These are phyloP conservation scores for Rhizophora mangle DNA, from an alignment of 345 rosid species.

Conservation along the genomic window DNA sequence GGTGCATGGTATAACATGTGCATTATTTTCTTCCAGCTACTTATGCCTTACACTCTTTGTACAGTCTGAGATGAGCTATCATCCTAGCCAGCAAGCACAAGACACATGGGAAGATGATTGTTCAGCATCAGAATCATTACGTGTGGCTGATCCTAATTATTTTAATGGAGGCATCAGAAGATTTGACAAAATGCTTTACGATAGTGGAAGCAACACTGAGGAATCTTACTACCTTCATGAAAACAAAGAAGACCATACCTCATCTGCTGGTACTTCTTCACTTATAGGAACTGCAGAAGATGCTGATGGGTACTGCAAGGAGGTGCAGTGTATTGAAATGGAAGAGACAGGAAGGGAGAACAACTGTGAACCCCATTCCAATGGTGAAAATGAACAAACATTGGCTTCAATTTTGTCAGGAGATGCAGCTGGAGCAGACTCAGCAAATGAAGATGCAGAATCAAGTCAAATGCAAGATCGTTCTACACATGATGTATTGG, in stretches of 20 bases:
- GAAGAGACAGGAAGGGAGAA: constrained; percentile 43
- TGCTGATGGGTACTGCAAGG: constrained; percentile 78
- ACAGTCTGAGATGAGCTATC: constrained; percentile 47
- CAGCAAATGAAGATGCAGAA: constrained; percentile 38
- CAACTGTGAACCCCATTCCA: constrained; percentile 22
- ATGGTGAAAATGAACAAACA: constrained; percentile 34
- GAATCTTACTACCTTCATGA: constrained; percentile 29
- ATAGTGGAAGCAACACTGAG: constrained; percentile 42
- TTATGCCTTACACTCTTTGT: constrained; percentile 13
- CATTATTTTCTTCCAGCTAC: constrained; percentile 2
- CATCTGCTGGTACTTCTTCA: constrained; percentile 50
- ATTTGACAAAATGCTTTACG: constrained; percentile 20
- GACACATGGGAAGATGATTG: constrained; percentile 64
- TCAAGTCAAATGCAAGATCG: constrained; percentile 38
- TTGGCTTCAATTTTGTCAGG: constrained; percentile 25
- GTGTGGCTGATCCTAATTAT: constrained; percentile 32
- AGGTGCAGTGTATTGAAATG: constrained; percentile 77
- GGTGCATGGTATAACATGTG: background rate
- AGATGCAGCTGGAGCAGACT: constrained; percentile 27
- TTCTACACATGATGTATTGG: constrained; percentile 40
- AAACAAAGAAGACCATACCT: constrained; percentile 37
- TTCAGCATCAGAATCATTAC: constrained; percentile 63
- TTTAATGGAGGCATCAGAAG: constrained; percentile 18
- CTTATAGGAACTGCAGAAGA: constrained; percentile 33
- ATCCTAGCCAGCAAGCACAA: constrained; percentile 32